phyloP scores from a whole-genome alignment of 1,284 basidiomycete species.

The Gomphus bonarii region DNA sequence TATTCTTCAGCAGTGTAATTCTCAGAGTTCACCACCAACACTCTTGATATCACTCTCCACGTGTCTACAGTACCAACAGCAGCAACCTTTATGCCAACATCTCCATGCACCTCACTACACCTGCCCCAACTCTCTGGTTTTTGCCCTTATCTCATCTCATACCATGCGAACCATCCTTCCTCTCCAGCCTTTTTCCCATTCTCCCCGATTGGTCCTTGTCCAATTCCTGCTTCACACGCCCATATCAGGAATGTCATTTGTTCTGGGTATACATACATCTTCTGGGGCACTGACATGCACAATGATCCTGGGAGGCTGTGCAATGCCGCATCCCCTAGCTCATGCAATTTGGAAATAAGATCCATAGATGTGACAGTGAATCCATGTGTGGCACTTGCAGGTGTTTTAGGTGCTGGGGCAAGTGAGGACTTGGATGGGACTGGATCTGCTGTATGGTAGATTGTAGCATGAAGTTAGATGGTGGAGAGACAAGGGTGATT shows the following conservation, averaged over 20 bases:
- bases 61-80: constrained; percentile 29
- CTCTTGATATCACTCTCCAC: too few relatives aligned
- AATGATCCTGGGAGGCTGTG: constrained; percentile 29
- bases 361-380: not conserved
- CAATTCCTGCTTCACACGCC: constrained; percentile 48
- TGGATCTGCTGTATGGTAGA: not conserved
- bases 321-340: not conserved
- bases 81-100: constrained; percentile 47
- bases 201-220: constrained; percentile 48
- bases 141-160: not conserved
- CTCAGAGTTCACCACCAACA: too few relatives aligned
- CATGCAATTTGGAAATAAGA: not conserved
- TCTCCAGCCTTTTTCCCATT: constrained; percentile 43
- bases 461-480: not conserved
- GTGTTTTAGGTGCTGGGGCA: not conserved
- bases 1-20: too few relatives aligned
- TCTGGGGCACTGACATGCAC: constrained; percentile 60
- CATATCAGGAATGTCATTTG: constrained; percentile 55
- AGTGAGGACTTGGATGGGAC: not conserved
- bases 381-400: not conserved
- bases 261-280: constrained; percentile 60
- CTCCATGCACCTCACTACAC: constrained; percentile 36
- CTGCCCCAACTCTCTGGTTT: not conserved
- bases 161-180: constrained; percentile 25
- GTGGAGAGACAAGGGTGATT: not conserved